Evolutionary conservation across 352 stramenopile genomes (phyloP), one percentile per base, ranked within the genome.

Genomic region (Pelagophyceae sp.): DNA sequence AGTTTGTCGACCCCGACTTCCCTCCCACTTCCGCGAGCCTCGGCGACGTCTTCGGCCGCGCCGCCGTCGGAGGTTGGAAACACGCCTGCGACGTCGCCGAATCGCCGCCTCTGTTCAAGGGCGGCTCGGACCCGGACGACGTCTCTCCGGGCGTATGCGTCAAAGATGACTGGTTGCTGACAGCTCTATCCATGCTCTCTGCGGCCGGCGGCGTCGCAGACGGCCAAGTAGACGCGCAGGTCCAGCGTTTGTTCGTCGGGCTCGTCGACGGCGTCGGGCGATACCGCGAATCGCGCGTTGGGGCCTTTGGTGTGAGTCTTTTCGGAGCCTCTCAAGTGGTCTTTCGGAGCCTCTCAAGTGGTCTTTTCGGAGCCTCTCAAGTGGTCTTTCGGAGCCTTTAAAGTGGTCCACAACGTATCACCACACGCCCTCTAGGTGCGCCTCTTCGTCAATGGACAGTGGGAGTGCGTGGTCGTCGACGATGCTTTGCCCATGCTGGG

Each of bases 371-470:
- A n/a, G n/a, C n/a, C n/a, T n/a, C n/a, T n/a, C n/a, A n/a, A n/a
- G n/a, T n/a, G n/a, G n/a, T n/a, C n/a, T n/a, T n/a, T n/a, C n/a
- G n/a, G 71, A 96, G 25, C 87, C 88, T 31, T 78, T n/a, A n/a
- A n/a, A n/a, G n/a, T n/a, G n/a, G n/a, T n/a, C n/a, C n/a, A n/a
- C n/a, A n/a, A n/a, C n/a, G n/a, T n/a, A n/a, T n/a, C n/a, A n/a
- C n/a, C n/a, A n/a, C n/a, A n/a, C n/a, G n/a, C n/a, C n/a, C n/a
- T n/a, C n/a, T n/a, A n/a, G n/a, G n/a, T n/a, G n/a, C n/a, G n/a
- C n/a, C n/a, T 97, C n/a, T 95, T 89, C 79, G 91, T 94, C 77
- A 95, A 95, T 80, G 90, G 87, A 63, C 90, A 96, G 80, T 96
- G 92, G 91, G 89, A 96, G 29, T 17, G 17, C 23, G 23, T 25